Percentiles rank a stretch among this genome's conserved stretches.
Conservation (phyloP, 2,329 filamentous ascomycete species). For the Trichoderma sp. region DNA sequence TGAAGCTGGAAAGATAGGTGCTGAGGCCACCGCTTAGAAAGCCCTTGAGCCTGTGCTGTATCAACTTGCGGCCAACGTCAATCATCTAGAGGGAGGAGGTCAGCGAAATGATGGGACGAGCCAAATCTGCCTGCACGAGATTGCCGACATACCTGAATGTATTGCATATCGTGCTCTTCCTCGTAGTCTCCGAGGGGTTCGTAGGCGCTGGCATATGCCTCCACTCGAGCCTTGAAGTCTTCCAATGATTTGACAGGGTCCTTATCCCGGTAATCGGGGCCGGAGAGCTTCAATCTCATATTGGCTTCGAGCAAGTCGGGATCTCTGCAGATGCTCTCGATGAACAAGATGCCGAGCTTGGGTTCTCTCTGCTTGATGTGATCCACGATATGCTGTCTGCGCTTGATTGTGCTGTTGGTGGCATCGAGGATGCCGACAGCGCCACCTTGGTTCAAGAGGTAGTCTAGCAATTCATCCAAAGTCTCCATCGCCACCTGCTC, state of each 20-base stretch:
- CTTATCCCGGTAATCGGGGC: conserved; percentile 93
- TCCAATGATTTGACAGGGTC: conserved; percentile 81
- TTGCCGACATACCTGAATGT: conserved; percentile 67
- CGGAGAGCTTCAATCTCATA: conserved; percentile 94
- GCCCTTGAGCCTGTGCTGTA: conserved; percentile 86
- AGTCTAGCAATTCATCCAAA: conserved; percentile 87
- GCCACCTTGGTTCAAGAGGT: conserved; percentile 78
- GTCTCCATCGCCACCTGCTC: conserved; percentile 93
- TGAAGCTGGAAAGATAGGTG: conserved; percentile 95
- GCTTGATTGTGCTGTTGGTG: conserved; percentile 90
- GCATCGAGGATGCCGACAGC: conserved; percentile 95
- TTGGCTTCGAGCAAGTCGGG: conserved; percentile 85
- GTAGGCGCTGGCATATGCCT: conserved; percentile 92
- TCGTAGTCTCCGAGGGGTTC: conserved; percentile 88
- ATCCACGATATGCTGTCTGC: conserved; percentile 80
- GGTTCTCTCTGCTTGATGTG: conserved; percentile 82
- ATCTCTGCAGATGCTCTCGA: conserved; percentile 92
- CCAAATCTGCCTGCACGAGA: no score
- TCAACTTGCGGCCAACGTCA: conserved; percentile 91
- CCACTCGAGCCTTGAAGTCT: conserved; percentile 92
- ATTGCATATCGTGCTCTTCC: conserved; percentile 87
- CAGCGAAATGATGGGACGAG: background rate
- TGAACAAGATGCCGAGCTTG: conserved; percentile 86
- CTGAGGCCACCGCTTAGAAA: conserved; percentile 92
- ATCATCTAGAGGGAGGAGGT: conserved; percentile 68